Conservation (phyloP, 2,329 filamentous ascomycete genomes). For the Neopestalotiopsis rosae region DNA sequence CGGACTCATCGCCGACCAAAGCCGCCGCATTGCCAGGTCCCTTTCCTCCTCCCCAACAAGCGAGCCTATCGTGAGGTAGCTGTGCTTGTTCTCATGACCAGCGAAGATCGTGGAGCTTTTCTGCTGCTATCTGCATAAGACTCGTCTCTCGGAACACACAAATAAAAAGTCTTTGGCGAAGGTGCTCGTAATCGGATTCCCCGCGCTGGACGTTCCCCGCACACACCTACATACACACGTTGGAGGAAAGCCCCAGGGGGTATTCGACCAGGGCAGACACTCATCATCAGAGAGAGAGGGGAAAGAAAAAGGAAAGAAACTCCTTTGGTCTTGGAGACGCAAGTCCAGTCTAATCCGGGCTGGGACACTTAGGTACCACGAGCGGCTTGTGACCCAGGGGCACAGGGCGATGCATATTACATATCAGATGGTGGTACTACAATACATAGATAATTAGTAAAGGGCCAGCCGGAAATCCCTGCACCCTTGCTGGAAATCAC, state of each 20-base stretch:
- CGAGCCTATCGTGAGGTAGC: conserved; percentile 7
- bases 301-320: conserved; percentile 2
- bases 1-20: neutral
- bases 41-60: neutral
- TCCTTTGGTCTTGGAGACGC: conserved; percentile 20
- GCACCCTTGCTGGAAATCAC: neutral
- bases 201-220: conserved; percentile 10
- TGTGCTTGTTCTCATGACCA: conserved; percentile 4
- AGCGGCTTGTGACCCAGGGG: neutral
- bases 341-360: neutral
- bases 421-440: neutral
- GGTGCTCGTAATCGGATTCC: neutral
- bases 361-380: neutral
- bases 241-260: neutral
- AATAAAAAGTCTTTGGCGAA: neutral
- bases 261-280: neutral
- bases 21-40: neutral
- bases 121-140: neutral
- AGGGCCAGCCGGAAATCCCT: neutral
- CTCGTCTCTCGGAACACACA: neutral
- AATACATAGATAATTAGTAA: neutral
- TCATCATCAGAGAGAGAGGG: neutral
- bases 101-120: conserved; percentile 4
- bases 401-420: neutral
- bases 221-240: neutral